These are phyloP conservation scores for Globisporangium uncinulatum DNA, from an alignment of 352 stramenopile genomes.

Conservation along the genomic window DNA sequence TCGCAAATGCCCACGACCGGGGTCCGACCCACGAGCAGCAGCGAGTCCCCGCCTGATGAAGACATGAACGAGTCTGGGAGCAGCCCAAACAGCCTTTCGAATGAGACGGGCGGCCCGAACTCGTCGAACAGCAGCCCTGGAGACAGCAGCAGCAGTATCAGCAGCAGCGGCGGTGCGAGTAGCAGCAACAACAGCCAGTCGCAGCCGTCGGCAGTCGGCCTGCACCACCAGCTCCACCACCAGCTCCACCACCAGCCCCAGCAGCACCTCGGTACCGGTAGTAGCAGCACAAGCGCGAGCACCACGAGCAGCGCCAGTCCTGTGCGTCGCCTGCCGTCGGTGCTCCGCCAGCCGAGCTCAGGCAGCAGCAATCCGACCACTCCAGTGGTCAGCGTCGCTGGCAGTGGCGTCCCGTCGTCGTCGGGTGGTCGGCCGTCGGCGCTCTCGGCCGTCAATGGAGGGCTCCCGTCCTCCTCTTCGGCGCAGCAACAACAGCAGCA, in stretches of 20 bases:
- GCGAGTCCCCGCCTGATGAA: constrained; percentile 7
- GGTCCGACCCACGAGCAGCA: neutral
- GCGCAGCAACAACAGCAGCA: constrained; percentile 10
- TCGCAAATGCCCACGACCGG: neutral
- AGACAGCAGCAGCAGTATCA: constrained; percentile 5
- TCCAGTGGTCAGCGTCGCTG: neutral
- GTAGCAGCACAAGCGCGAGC: constrained; percentile 15
- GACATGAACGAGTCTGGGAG: constrained; percentile 7
- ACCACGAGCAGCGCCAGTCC: constrained; percentile 20
- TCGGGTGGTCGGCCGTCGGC: constrained; percentile 14
- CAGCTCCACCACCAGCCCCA: neutral
- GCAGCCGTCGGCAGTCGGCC: too few relatives aligned
- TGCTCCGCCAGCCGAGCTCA: constrained; percentile 21
- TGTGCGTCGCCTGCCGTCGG: constrained; percentile 29
- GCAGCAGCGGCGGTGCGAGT: neutral
- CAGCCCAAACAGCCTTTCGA: constrained; percentile 12
- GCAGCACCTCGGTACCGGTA: neutral
- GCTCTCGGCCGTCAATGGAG: neutral
- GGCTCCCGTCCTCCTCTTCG: neutral
- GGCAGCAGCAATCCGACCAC: neutral
- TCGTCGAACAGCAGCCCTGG: constrained; percentile 6
- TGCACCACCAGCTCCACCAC: constrained; percentile 4
- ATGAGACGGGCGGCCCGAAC: constrained; percentile 5
- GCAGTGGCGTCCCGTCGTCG: constrained; percentile 10
- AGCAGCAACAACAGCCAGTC: constrained; percentile 1